phyloP scores from a whole-genome alignment of 768 basidiomycete species.

The Strobilomyces dryophilus region DNA sequence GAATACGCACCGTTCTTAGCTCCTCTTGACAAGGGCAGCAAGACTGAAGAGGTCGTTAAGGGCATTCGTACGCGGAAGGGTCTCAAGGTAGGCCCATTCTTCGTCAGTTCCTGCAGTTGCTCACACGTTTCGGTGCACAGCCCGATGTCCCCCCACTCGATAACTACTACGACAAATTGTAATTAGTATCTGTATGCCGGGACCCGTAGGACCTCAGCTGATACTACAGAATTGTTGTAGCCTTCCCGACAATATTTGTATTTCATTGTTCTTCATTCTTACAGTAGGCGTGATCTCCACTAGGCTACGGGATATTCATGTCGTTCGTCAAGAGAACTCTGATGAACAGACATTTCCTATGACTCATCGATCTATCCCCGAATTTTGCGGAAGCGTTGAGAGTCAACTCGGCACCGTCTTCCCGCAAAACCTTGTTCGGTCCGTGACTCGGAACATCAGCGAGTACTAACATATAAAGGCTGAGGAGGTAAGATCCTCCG shows the following conservation, averaged over 20 bases:
- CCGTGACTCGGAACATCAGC: constrained; percentile 10
- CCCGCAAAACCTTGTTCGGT: background rate
- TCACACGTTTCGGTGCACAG: constrained; percentile 35
- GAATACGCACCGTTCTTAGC: constrained; percentile 30
- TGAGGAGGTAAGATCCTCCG: background rate
- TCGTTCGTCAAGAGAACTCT: no score
- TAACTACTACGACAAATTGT: constrained; percentile 93
- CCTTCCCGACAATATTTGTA: constrained; percentile 13
- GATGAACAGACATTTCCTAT: background rate
- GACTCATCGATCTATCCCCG: background rate
- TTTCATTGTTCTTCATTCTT: constrained; percentile 1
- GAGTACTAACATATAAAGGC: constrained; percentile 3
- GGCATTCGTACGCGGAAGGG: constrained; percentile 90
- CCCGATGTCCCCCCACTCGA: constrained; percentile 86
- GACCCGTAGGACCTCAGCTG: constrained; percentile 6
- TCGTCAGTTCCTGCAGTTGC: background rate
- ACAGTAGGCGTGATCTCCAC: background rate
- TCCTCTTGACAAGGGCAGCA: constrained; percentile 86
- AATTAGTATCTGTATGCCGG: constrained; percentile 24
- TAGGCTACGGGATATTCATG: background rate
- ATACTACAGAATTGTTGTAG: constrained; percentile 12
- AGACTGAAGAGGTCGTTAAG: constrained; percentile 81
- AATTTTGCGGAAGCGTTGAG: background rate
- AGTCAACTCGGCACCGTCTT: background rate
- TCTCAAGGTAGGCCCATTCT: constrained; percentile 62